Conservation (phyloP, 768 basidiomycete species). For the Cubamyces sp. region DNA sequence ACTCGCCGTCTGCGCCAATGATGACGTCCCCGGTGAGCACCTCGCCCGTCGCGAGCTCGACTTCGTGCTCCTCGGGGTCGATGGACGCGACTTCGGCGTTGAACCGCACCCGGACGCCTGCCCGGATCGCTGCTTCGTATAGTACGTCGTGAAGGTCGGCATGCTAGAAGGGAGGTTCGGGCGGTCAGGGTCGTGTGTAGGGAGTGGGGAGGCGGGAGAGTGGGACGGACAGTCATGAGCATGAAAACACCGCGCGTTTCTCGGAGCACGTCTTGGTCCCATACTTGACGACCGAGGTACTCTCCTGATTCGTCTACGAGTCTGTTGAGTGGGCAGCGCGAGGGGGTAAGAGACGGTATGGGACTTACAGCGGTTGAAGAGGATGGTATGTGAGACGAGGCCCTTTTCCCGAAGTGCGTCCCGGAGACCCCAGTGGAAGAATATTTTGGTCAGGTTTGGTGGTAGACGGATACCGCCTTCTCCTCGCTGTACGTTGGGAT, state of each 20-base stretch:
- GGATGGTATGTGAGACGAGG: constrained; percentile 27
- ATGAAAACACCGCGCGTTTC: constrained; percentile 38
- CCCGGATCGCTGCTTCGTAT: constrained; percentile 33
- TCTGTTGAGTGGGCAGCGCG: not conserved
- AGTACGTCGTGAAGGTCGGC: constrained; percentile 38
- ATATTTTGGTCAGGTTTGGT: constrained; percentile 43
- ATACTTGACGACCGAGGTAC: constrained; percentile 35
- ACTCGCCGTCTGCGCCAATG: constrained; percentile 42
- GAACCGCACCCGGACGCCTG: constrained; percentile 34
- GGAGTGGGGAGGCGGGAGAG: not conserved
- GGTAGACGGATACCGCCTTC: constrained; percentile 37
- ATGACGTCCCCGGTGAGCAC: constrained; percentile 38
- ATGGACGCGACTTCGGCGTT: constrained; percentile 35
- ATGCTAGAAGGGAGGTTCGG: constrained; percentile 32
- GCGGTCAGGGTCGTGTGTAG: too few relatives aligned
- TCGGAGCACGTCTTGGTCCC: constrained; percentile 35
- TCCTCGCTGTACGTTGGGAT: constrained; percentile 13
- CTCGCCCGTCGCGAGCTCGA: constrained; percentile 37
- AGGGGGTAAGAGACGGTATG: not conserved
- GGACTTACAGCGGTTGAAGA: constrained; percentile 33
- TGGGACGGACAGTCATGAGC: constrained; percentile 33
- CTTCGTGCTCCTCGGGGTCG: constrained; percentile 25
- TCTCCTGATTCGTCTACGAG: constrained; percentile 34
- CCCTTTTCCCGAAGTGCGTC: constrained; percentile 31
- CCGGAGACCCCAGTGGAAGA: constrained; percentile 41